phyloP scores from a whole-genome alignment of 768 basidiomycete genomes.

The Zangia roseola region DNA sequence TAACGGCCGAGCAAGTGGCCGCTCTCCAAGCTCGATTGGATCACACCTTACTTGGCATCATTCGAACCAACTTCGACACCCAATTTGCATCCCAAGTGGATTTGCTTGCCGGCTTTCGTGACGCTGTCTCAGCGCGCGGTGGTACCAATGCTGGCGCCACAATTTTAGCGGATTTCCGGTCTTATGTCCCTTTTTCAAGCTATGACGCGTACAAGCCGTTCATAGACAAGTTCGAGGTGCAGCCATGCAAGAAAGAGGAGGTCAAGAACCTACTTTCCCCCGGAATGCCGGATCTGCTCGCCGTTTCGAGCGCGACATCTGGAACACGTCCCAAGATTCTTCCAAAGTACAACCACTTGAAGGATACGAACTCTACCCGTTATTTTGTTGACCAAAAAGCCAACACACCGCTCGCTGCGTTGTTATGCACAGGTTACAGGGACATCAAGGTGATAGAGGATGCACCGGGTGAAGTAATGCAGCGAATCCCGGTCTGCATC shows the following conservation, averaged over 20 bases:
- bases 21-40: background rate
- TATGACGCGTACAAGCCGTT: slow-evolving; percentile 3
- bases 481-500: slow-evolving; percentile 9
- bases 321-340: slow-evolving; percentile 1
- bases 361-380: no score
- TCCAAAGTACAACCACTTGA: background rate
- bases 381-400: no score
- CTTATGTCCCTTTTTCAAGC: slow-evolving; percentile 3
- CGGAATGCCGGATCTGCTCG: background rate
- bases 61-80: background rate
- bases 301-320: slow-evolving; percentile 2
- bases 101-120: background rate
- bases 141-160: background rate
- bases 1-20: background rate
- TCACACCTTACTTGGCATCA: background rate
- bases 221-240: background rate
- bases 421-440: background rate
- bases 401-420: background rate
- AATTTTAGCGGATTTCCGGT: background rate
- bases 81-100: background rate
- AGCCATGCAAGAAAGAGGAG: slow-evolving; percentile 8
- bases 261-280: slow-evolving; percentile 2
- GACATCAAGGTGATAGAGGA: background rate
- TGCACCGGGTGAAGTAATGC: slow-evolving; percentile 5
- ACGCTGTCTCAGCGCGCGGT: background rate